Evolutionary conservation across 2,329 filamentous ascomycete species (phyloP), one percentile per base, ranked within the genome.

Genomic region (Fusarium hainanense): DNA sequence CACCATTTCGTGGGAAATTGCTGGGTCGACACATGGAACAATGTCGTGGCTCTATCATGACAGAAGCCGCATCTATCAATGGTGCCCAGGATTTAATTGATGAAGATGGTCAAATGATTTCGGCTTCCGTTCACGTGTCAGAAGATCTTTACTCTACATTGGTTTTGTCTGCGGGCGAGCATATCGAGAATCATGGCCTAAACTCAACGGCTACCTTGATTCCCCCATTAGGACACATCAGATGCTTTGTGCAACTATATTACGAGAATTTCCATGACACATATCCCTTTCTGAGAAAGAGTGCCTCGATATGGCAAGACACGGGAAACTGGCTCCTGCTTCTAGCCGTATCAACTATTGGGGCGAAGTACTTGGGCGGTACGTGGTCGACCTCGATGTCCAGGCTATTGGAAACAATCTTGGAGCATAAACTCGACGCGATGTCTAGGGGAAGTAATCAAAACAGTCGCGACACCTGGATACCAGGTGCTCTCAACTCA

Each of bases 241-340:
- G 48, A 34, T 50, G 25, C 18, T 69, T 69, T 37, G 55, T 55
- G 13, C 40, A 50, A 7, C 41, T 71, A 14, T 71, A 71, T 21
- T 71, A 66, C 49, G 50, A 63, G 18, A 54, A 43, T 12, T 71
- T 71, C 11, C 69, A 71, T 27, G 60, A 55, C 6, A 47, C 48
- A 18, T 71, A 71, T 44, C 69, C 69, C 6, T 69, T 71, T 57
- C 7, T 71, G 4, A 68, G 44, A 16, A 30, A 57, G 25, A 49
- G 25, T 10, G n/a, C 58, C 40, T 51, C 52, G 9, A 12, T 47
- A 23, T 65, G 58, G 62, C 40, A 40, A 28, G 21, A 40, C 27
- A 12, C 25, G 9, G 41, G 21, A 3, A 44, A 37, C 11, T 65
- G 60, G 60, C 27, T 63, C 12, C 37, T 63, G 3, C 34, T 63